Base-by-base conservation (phyloP, 2,329 filamentous ascomycete species). In the Trichophyton verrucosum region DNA sequence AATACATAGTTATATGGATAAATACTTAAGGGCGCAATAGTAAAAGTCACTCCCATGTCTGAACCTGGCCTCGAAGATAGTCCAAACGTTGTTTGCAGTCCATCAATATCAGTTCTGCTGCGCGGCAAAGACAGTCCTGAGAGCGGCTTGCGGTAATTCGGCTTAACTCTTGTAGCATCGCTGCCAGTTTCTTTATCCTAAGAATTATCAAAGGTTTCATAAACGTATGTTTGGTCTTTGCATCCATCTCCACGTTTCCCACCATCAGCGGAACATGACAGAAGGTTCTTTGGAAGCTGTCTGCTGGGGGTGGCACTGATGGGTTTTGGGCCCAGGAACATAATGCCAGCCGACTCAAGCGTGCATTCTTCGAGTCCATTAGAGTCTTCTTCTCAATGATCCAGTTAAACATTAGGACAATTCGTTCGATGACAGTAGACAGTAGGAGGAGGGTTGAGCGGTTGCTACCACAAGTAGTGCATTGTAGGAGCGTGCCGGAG, bases 251-350 rank as follows among this genome's bases (percentile, higher is more conserved):
- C 11, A 36, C 33, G 6, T 27, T 7, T 55, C 51, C 51, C 20
- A 55, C 51, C 51, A 55, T 55, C 51, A 55, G 51, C 20, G 51
- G 51, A 27, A 55, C 51, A 13, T 55, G 51, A 17, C 51, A 55
- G 24, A 55, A 27, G 11, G 24, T 55, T 30, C 51, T n/a, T 30
- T 36, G 24, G 24, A 55, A 27, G n/a, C 27, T 36, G 33, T 17
- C 33, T 36, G 51, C 15, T 30, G 51, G 27, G 51, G 51, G 51
- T 22, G 51, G 51, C 6, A 55, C 24, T 20, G 33, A 36, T 6
- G 51, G 51, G 27, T 55, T 55, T 55, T n/a, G 51, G 3, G 51
- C 51, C 51, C 51, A 55, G 33, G 51, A 55, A 24, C 51, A n/a
- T 22, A 55, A 55, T 30, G 51, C 51, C 24, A 27, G 51, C 20